These are phyloP conservation scores for Globisporangium barbulae DNA, from an alignment of 352 stramenopile genomes.

Conservation along the genomic window DNA sequence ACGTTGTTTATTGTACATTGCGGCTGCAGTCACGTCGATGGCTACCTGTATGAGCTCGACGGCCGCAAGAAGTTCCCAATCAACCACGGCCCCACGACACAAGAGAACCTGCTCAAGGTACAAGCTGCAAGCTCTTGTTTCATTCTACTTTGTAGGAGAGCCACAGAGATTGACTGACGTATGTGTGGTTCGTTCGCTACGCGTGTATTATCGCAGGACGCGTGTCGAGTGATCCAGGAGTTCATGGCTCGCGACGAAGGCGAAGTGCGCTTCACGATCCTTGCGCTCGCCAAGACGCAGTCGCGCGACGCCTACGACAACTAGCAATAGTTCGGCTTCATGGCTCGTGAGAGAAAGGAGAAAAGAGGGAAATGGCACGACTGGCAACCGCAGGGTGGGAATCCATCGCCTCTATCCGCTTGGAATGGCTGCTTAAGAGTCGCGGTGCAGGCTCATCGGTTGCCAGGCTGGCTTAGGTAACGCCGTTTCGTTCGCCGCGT, in stretches of 20 bases:
- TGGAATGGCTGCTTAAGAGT: conserved; percentile 4
- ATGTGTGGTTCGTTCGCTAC: too few relatives aligned
- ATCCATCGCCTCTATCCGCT: too few relatives aligned
- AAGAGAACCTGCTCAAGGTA: conserved; percentile 83
- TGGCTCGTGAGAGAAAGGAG: neutral
- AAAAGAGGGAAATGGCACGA: conserved; percentile 1
- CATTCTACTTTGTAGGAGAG: neutral
- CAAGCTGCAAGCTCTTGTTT: neutral
- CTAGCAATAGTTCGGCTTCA: conserved; percentile 1
- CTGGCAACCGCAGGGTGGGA: too few relatives aligned
- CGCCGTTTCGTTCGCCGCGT: conserved; percentile 4
- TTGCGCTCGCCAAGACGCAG: conserved; percentile 84
- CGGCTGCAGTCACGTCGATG: conserved; percentile 74
- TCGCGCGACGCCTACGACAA: conserved; percentile 27
- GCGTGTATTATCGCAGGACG: conserved; percentile 44
- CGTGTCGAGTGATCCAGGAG: conserved; percentile 86
- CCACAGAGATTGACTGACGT: neutral
- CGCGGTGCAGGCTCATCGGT: neutral
- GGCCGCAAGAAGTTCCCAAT: conserved; percentile 93
- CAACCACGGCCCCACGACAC: conserved; percentile 89
- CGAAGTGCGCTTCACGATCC: conserved; percentile 95
- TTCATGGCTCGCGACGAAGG: conserved; percentile 94
- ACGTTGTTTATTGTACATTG: neutral
- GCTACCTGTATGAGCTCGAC: conserved; percentile 95
- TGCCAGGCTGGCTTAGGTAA: neutral